A percentile compares a stretch with the other conserved stretches of the same genome.
phyloP scores from a whole-genome alignment of 352 stramenopile species.

The Nothophytophthora sp. region DNA sequence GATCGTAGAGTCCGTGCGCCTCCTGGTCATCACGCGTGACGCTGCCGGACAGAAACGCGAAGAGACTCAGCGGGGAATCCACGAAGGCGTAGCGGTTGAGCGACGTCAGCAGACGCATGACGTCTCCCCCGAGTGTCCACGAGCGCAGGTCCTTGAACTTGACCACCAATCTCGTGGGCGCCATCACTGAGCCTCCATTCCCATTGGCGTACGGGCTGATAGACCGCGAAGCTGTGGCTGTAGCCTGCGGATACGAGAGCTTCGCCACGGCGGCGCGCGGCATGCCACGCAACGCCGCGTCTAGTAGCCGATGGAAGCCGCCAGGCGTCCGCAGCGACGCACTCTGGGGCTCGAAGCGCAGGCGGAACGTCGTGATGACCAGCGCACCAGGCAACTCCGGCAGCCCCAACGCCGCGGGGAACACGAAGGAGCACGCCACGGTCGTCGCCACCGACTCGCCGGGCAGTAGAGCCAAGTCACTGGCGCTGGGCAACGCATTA shows the following conservation, averaged over 20 bases:
- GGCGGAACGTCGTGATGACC: slow-evolving; percentile 64
- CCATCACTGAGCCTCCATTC: slow-evolving; percentile 1
- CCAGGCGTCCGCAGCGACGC: slow-evolving; percentile 37
- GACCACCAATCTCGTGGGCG: slow-evolving; percentile 63
- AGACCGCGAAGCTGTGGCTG: slow-evolving; percentile 27
- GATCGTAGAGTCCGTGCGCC: slow-evolving; percentile 67
- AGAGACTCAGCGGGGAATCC: slow-evolving; percentile 68
- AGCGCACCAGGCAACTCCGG: slow-evolving; percentile 58
- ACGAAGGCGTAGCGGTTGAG: slow-evolving; percentile 77
- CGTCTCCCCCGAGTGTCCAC: slow-evolving; percentile 72
- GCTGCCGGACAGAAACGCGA: slow-evolving; percentile 54
- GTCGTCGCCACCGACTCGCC: slow-evolving; percentile 43
- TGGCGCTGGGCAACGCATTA: slow-evolving; percentile 3
- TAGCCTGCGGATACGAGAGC: slow-evolving; percentile 69
- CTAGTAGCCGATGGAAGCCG: slow-evolving; percentile 58
- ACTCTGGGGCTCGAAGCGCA: slow-evolving; percentile 72
- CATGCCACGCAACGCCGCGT: slow-evolving; percentile 61
- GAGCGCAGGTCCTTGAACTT: slow-evolving; percentile 81
- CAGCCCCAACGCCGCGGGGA: slow-evolving; percentile 43
- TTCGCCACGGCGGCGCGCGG: slow-evolving; percentile 63
- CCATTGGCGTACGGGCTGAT: slow-evolving; percentile 16
- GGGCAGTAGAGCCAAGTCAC: slow-evolving; percentile 24
- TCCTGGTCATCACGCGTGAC: slow-evolving; percentile 29
- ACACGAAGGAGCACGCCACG: slow-evolving; percentile 54
- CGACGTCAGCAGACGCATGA: slow-evolving; percentile 59